Evolutionary conservation across 441 rosid genomes (phyloP), one percentile per base, ranked within the genome.

Genomic region (Erodium trifolium): DNA sequence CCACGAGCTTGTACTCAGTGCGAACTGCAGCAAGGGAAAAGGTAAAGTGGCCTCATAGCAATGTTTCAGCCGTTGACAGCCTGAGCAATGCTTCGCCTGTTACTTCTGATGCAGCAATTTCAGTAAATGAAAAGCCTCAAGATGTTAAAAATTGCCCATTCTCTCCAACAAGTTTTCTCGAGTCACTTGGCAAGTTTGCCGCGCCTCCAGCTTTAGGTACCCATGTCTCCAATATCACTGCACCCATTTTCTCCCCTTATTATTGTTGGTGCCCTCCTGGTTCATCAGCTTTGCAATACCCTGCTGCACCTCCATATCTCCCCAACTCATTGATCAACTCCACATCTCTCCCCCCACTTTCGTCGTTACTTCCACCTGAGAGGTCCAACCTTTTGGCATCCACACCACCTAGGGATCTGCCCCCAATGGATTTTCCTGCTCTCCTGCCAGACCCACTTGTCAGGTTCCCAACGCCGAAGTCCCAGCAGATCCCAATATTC

Each of bases 181-280:
- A 83, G 41, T 81, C 88, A 6, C 75, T 82, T 0, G 87, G 88
- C 29, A 78, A 85, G 49, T 59, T 85, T 49, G 51, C 79, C 5
- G 64, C 63, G 11, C 81, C 88, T 0, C 70, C 85, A 14, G 35
- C 78, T 69, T 39, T 70, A 18, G 71, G 77, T 66, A 68, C 80
- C 31, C 79, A 68, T 27, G 76, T 60, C 13, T 63, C 86, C 27
- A 74, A 82, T 10, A 37, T 72, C 7, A 79, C 72, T 34, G 72
- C 87, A 60, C 86, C 91, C 12, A 71, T 83, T 2, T 82, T 85
- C 74, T 81, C 97, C 51, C 99, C 99, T 2, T 81, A 87, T 69
- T 93, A 91, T 77, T 89, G 96, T 73, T 88, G 96, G 95, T 93
- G 97, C 67, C 96, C 97, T 43, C 83, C 80, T 35, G 85, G 81